Evolutionary conservation across 257 asterid species (phyloP), one percentile per base, ranked within the genome.

Genomic region (Penstemon barbatus): DNA sequence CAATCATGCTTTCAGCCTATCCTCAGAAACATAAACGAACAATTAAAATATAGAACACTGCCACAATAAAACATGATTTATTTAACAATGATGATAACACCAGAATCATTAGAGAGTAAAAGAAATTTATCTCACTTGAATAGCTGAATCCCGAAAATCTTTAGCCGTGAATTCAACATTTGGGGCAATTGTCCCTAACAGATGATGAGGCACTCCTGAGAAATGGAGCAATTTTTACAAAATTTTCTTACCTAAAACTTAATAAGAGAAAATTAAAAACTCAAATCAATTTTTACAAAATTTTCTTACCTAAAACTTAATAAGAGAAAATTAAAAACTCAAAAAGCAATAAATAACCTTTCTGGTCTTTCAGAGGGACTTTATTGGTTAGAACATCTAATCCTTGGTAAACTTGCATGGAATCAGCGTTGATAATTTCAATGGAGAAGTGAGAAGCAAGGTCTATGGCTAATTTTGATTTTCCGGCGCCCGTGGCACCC

Each of bases 391-490:
- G 96, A 74, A 91, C 85, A 86, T 91, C 97, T 81, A 94, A 74
- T 60, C 97, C 97, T 61, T 66, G 69, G 61, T 94, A 94, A 66
- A 91, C 93, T 96, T 91, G 97, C 99, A 93, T 93, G 63, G 97
- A 89, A 71, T 89, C 99, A n/a, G 97, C 95, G 74, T 86, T 94
- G 68, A 94, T 89, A 59, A 91, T 80, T 86, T 94, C 97, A 48
- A 91, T 39, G 5, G 95, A 89, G 73, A 94, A 87, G 81, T 84
- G 83, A 5, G 95, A 77, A 43, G 93, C 92, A 13, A 94, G 84
- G 80, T 94, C 95, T 50, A 90, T 80, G 51, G 96, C 95, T 70
- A 93, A 81, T 68, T 87, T 93, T 68, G 98, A 93, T 74, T 91
- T 91, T 52, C 96, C 97, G 9, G 96, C 37, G 52, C 96, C 97